Evolutionary conservation across 345 rosid species (phyloP), one percentile per base, ranked within the genome.

Genomic region (Lepidium aucheri): DNA sequence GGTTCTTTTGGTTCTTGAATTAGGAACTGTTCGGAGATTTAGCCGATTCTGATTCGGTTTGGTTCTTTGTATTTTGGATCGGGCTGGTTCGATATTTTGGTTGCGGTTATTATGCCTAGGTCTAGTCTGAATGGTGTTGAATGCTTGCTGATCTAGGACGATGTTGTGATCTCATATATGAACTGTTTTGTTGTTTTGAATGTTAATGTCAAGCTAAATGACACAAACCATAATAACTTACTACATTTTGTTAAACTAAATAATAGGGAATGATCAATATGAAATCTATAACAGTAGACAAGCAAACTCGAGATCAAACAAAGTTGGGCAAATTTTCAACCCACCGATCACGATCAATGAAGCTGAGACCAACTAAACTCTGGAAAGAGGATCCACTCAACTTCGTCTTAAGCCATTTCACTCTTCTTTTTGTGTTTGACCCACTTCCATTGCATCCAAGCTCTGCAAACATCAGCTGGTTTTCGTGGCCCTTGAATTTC

Each of bases 271-370:
- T 20, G 14, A 40, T 40, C 50, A 33, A 60, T 15, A 43, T 52
- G 32, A 40, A 39, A 28, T 30, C 35, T 35, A 43, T 9, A 60
- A 36, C 11, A 14, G 10, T 16, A 34, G 20, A 70, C 30, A 26
- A 36, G 30, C 55, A 26, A 14, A 43, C 2, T 11, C 45, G n/a
- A 55, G 11, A 49, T 72, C 70, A 72, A 47, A 38, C 5, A 56
- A 15, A 63, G 26, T 54, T 4, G 2, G 96, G 92, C 28, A 68
- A 76, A 6, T 24, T 46, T 35, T 57, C 40, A 11, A 90, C 49
- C 97, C 97, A 93, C 0, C 81, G 83, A 6, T 71, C 84, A 3
- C 16, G 13, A 59, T 86, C 74, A 10, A 90, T 73, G 50, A 70
- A 93, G 9, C 51, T 41, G 16, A 75, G 60, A 65, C 78, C 75